Evolutionary conservation across 1,284 basidiomycete genomes (phyloP), one percentile per base, ranked within the genome.

Genomic region (Marasmius fiardii): DNA sequence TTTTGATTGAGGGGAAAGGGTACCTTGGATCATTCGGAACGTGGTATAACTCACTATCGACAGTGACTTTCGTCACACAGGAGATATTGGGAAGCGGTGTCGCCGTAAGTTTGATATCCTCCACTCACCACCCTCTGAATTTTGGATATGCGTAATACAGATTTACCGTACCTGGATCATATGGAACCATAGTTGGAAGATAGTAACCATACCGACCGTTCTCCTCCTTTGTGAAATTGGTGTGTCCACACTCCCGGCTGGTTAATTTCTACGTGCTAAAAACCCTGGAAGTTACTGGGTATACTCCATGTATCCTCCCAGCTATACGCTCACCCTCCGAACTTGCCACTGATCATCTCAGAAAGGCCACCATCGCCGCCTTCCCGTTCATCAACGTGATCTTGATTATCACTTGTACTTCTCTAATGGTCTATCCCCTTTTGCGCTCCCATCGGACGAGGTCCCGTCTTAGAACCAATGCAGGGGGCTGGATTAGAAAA

Each of bases 91-190:
- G 51, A 1, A 43, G 18, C 21, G 51, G 37, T 23, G 51, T 24
- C 20, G 51, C 51, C 14, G 51, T 52, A 41, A 24, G 51, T 31
- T 31, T 31, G 10, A 31, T 16, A n/a, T 43, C 43, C 14, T 26
- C 3, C n/a, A 16, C 11, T 21, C 37, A n/a, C 4, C n/a, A n/a
- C 1, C 4, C 44, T 21, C 1, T 7, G 4, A 33, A n/a, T n/a
- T n/a, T n/a, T 23, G 11, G 28, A 14, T 41, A 23, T 33, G n/a
- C 26, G 16, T 7, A n/a, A 1, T 23, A 21, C n/a, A 52, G 51
- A 52, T 43, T 24, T 52, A 52, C 39, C 51, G 51, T 18, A 43
- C 35, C 23, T 52, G 51, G 51, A 24, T 52, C 16, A 35, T 52
- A 20, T 52, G 51, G 51, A n/a, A 26, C 51, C 39, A 28, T 12